These are phyloP conservation scores for Fragilariopsis cylindrus DNA, from an alignment of 108 stramenopile genomes.

Conservation along the genomic window DNA sequence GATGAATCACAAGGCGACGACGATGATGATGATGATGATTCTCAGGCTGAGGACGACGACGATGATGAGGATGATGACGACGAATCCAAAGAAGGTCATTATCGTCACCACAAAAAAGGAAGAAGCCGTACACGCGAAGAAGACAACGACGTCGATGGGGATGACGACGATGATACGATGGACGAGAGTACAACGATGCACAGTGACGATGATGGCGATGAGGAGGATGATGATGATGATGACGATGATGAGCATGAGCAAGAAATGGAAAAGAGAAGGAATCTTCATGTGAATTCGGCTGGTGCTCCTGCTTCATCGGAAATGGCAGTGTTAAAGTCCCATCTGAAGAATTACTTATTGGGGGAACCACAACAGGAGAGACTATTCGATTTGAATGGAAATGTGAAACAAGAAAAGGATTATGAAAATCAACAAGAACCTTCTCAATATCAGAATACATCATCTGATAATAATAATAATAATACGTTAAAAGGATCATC, in stretches of 20 bases:
- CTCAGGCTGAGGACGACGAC: neutral
- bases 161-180: neutral
- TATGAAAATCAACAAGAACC: no score
- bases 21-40: constrained; percentile 31
- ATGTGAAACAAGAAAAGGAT: neutral
- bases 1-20: constrained; percentile 28
- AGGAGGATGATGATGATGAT: neutral
- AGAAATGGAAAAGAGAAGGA: neutral
- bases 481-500: no score
- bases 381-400: neutral
- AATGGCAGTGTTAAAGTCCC: neutral
- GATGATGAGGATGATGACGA: constrained; percentile 19
- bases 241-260: neutral
- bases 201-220: constrained; percentile 1
- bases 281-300: no score
- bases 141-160: constrained; percentile 2
- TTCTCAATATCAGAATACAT: no score
- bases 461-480: no score
- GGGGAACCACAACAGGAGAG: neutral
- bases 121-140: constrained; percentile 19
- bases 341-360: neutral
- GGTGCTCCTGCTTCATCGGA: neutral
- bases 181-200: constrained; percentile 15
- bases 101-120: constrained; percentile 14
- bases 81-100: constrained; percentile 28